These are phyloP conservation scores for Calonectria pseudoreteaudii DNA, from an alignment of 2,329 filamentous ascomycete species.

Conservation along the genomic window DNA sequence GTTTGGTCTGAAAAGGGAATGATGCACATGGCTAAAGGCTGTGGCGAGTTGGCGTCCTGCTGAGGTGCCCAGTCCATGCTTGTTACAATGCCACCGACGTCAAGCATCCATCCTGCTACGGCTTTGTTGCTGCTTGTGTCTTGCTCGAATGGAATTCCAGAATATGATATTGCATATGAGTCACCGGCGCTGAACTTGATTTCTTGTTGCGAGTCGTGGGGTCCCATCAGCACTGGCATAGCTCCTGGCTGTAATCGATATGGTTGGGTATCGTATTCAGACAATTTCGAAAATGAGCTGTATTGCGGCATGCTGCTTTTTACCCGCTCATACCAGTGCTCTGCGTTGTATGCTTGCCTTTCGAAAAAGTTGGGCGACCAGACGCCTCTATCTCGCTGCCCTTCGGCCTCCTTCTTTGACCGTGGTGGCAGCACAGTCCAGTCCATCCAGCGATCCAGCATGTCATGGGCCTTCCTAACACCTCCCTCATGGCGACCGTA, in stretches of 20 bases:
- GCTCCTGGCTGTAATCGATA: constrained; percentile 44
- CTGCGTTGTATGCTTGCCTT: constrained; percentile 48
- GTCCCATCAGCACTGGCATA: constrained; percentile 51
- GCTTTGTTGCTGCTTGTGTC: constrained; percentile 38
- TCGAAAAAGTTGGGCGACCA: constrained; percentile 54
- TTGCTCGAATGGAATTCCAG: constrained; percentile 45
- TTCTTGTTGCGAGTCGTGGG: constrained; percentile 45
- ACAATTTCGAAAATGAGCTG: constrained; percentile 32
- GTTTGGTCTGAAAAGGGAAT: constrained; percentile 64
- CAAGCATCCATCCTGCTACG: constrained; percentile 63
- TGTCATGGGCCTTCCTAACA: constrained; percentile 50
- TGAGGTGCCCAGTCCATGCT: constrained; percentile 65
- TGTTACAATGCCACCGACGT: constrained; percentile 65
- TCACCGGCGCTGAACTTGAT: constrained; percentile 44
- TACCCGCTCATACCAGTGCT: constrained; percentile 44
- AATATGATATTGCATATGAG: constrained; percentile 41
- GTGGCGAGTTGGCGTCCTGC: constrained; percentile 49
- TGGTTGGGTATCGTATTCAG: constrained; percentile 41
- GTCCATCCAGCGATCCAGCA: constrained; percentile 56
- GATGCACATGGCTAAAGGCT: constrained; percentile 65
- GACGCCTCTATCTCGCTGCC: constrained; percentile 48
- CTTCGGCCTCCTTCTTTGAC: constrained; percentile 41
- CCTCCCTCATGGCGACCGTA: constrained; percentile 54
- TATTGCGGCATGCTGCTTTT: constrained; percentile 27
- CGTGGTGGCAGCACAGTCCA: constrained; percentile 55